A percentile compares a stretch with the other conserved stretches of the same genome.
phyloP scores from a whole-genome alignment of 179 eudicot genomes.

The Silene coronaria region DNA sequence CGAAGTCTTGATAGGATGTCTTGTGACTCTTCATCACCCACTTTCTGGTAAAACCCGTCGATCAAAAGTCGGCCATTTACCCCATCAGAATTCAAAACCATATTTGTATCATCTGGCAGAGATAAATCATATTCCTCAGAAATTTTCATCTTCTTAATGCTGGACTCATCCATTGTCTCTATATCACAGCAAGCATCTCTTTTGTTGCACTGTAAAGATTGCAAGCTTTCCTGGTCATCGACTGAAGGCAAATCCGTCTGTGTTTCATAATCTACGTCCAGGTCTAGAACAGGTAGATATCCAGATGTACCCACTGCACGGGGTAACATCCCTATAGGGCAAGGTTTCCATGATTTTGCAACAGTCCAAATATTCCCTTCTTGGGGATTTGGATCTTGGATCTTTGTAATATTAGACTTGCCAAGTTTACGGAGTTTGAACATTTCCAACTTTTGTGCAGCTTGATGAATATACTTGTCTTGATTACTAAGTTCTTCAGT shows the following conservation, averaged over 20 bases:
- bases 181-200: slow-evolving; percentile 36
- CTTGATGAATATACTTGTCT: slow-evolving; percentile 41
- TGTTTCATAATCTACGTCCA: slow-evolving; percentile 9
- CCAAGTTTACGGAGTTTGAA: slow-evolving; percentile 32
- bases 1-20: slow-evolving; percentile 49
- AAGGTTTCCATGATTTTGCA: slow-evolving; percentile 68
- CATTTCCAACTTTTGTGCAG: slow-evolving; percentile 41
- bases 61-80: slow-evolving; percentile 42
- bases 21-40: slow-evolving; percentile 41
- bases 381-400: slow-evolving; percentile 15
- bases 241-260: slow-evolving; percentile 13
- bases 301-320: slow-evolving; percentile 52
- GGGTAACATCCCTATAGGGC: slow-evolving; percentile 82
- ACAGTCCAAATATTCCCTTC: slow-evolving; percentile 44
- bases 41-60: slow-evolving; percentile 56
- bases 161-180: slow-evolving; percentile 24
- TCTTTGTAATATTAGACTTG: slow-evolving; percentile 21
- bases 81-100: slow-evolving; percentile 15
- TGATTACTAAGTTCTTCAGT: slow-evolving; percentile 32
- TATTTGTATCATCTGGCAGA: slow-evolving; percentile 22
- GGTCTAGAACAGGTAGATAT: slow-evolving; percentile 52
- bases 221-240: slow-evolving; percentile 25
- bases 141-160: slow-evolving; percentile 37
- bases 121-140: slow-evolving; percentile 8
- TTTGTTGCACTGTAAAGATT: slow-evolving; percentile 30